phyloP scores from a whole-genome alignment of 2,329 filamentous ascomycete species.

The Hypoxylon sp. region DNA sequence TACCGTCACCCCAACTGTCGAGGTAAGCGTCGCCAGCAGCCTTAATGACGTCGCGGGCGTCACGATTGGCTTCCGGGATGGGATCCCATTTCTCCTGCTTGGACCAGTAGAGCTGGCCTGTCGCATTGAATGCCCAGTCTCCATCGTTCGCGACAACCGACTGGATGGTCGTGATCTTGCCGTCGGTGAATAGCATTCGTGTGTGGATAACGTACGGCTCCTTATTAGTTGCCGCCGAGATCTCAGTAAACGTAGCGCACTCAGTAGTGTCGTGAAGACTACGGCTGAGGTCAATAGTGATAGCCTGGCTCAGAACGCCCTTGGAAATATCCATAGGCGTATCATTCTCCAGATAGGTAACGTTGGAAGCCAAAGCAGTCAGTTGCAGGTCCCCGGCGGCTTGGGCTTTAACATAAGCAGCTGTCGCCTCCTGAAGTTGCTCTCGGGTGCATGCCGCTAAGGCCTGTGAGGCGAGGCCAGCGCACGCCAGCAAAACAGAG shows the following conservation, averaged over 20 bases:
- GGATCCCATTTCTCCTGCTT: constrained; percentile 52
- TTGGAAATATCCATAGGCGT: constrained; percentile 42
- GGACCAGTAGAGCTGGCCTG: constrained; percentile 50
- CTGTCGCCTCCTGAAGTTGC: constrained; percentile 45
- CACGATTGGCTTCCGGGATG: constrained; percentile 50
- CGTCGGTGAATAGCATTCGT: constrained; percentile 50
- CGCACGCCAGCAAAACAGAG: constrained; percentile 34
- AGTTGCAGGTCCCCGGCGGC: constrained; percentile 42
- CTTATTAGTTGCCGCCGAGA: constrained; percentile 54
- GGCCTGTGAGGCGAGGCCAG: constrained; percentile 40
- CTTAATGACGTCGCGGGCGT: constrained; percentile 51
- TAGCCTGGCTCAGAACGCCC: constrained; percentile 51
- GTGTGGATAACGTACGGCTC: constrained; percentile 56
- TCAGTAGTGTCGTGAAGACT: constrained; percentile 55
- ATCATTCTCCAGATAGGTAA: constrained; percentile 56
- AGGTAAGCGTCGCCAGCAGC: constrained; percentile 54
- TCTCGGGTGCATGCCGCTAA: constrained; percentile 48
- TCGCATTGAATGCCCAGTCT: constrained; percentile 55
- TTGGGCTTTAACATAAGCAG: constrained; percentile 49
- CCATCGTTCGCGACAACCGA: constrained; percentile 52
- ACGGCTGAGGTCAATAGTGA: constrained; percentile 56
- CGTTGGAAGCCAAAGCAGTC: constrained; percentile 38
- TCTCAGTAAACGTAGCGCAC: constrained; percentile 61
- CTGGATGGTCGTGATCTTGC: constrained; percentile 50
- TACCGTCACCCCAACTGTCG: constrained; percentile 50